Percentiles rank a stretch among this genome's conserved stretches.
Evolutionary conservation across 1,139 yeast genomes (phyloP).

Genomic region (Candida frijolesensis): DNA sequence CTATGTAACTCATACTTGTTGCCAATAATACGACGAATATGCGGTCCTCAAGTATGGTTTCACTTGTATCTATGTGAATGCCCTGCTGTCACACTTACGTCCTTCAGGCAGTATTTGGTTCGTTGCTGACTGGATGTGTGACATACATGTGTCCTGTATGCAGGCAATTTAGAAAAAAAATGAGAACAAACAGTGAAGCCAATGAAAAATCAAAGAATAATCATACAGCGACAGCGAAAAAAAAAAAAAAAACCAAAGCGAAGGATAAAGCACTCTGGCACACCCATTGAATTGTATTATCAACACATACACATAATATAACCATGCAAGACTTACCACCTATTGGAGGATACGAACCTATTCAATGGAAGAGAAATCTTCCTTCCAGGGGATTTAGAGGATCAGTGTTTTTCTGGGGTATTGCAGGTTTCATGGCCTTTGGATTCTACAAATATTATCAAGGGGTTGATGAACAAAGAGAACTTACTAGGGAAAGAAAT

Average conservation of each 20-base stretch:
- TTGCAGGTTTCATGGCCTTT: conserved; percentile 64
- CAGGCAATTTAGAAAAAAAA: neutral
- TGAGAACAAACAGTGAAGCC: conserved; percentile 4
- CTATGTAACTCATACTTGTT: no score
- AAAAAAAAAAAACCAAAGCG: conserved; percentile 1
- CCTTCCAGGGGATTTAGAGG: conserved; percentile 88
- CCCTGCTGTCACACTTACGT: no score
- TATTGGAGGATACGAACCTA: conserved; percentile 79
- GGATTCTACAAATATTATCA: conserved; percentile 70
- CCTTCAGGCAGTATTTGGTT: no score
- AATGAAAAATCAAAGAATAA: conserved; percentile 9
- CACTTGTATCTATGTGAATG: no score
- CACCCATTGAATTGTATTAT: no score
- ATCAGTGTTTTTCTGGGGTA: conserved; percentile 64
- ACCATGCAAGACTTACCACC: conserved; percentile 84
- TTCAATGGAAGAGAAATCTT: conserved; percentile 87
- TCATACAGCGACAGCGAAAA: neutral
- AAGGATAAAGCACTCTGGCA: neutral
- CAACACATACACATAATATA: neutral
- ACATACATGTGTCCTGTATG: neutral
- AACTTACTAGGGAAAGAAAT: conserved; percentile 71
- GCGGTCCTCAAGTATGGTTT: no score
- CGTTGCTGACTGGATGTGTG: no score
- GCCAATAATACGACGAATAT: no score
- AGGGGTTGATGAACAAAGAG: conserved; percentile 78